A percentile compares a stretch with the other conserved stretches of the same genome.
Conservation (phyloP, 305 asterid genomes). For the Petunia hybrid region DNA sequence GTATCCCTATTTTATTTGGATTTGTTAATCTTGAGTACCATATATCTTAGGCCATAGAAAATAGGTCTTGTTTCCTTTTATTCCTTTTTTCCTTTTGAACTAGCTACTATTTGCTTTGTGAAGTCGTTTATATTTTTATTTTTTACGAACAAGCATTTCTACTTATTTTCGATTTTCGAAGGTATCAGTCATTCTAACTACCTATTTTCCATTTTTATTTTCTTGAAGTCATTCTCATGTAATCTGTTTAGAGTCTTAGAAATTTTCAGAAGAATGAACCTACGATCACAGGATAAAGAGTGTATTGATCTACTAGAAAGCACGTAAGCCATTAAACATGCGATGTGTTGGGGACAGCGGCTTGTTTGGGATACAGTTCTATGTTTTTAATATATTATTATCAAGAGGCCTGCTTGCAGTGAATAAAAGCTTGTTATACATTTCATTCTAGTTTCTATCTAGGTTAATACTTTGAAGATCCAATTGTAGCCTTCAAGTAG, state of each 20-base stretch:
- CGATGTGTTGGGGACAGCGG: no score
- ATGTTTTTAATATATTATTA: no score
- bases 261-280: no score
- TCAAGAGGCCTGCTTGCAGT: no score
- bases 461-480: not conserved
- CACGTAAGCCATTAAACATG: no score
- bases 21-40: not conserved
- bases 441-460: not conserved
- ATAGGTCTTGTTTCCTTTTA: not conserved
- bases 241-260: no score
- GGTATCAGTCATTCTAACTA: no score
- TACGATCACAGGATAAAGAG: no score
- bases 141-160: not conserved
- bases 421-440: not conserved
- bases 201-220: no score
- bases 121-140: not conserved
- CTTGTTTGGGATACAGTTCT: no score
- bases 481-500: not conserved
- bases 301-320: no score
- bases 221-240: no score
- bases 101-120: not conserved
- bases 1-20: conserved; percentile 5
- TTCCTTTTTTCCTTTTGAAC: not conserved
- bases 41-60: not conserved
- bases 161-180: not conserved